Evolutionary conservation across 768 basidiomycete genomes (phyloP), one percentile per base, ranked within the genome.

Genomic region (Lenzites betulinus): DNA sequence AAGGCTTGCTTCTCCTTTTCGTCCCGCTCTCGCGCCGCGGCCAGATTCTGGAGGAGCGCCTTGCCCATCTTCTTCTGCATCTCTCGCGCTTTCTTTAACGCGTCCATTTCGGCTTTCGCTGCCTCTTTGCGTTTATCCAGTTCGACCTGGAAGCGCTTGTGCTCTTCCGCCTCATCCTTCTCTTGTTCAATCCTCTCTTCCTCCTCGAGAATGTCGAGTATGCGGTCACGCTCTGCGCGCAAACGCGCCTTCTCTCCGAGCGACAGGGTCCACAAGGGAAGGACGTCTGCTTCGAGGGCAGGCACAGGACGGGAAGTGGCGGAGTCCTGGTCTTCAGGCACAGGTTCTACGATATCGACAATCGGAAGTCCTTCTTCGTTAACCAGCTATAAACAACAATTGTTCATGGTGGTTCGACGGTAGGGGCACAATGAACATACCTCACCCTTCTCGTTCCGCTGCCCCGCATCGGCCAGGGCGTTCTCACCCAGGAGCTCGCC

Each of bases 281-380:
- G 69, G 11, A 85, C 70, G 41, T 79, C 76, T 25, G 79, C 72
- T 26, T 85, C 82, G 23, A 69, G 54, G 11, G 41, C 18, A 8
- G 59, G 42, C 20, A 46, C 44, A 8, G 68, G 53, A 30, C 67
- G 44, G 11, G 65, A 54, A 1, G 65, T 51, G 22, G 54, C 54
- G 23, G 59, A 38, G n/a, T 59, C 52, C 28, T 65, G 47, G n/a
- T 49, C 47, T 2, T 66, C 68, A 16, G 73, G 51, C 4, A 80
- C 66, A 42, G 84, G 84, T 67, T 93, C 91, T 30, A 80, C 81
- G 58, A 93, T 87, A 38, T 93, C 91, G 60, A 92, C 78, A 62
- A 93, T 87, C 12, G 90, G 90, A 39, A 90, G 81, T 3, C 89
- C 90, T 49, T 93, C 90, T 66, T 91, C 89, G 66, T 89, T 89